Base-by-base conservation (phyloP, 2,329 filamentous ascomycete species). In the Raffaelea ambrosiae region DNA sequence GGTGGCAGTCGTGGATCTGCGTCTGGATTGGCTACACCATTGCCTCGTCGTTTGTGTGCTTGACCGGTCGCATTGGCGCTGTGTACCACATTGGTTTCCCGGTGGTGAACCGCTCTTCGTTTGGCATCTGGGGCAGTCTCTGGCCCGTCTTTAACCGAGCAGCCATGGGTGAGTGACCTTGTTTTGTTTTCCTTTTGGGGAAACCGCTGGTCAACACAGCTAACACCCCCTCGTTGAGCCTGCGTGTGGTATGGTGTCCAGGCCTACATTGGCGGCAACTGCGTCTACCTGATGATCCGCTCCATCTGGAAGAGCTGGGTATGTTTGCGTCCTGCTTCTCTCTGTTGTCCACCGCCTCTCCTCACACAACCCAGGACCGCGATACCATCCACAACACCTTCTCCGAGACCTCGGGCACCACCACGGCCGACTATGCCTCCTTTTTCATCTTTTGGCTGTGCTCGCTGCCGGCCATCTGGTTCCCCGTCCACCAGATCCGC, bases 1-100 rank as follows among this genome's bases (percentile, higher is more conserved):
- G 88, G 88, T 95, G 88, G 88, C 88, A 95, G 67, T 84, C 86
- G 3, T 88, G 85, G 83, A 68, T 88, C n/a, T 89, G 86, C 59
- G 86, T 95, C 40, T 91, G 88, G 83, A 68, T 90, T 23, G 89
- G 90, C 47, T 95, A 95, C 61, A 72, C 80, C 36, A 82, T 95
- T 54, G 80, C 88, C 0, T 87, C 74, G 29, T 69, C 68, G 60
- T 94, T 95, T 65, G 76, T 94, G 54, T 84, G 81, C 58, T 53
- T 83, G 54, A 94, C 86, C 5, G 88, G 87, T 54, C 81, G 88
- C 43, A 90, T 95, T 44, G 90, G 89, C 50, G 86, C 89, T 9
- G 79, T 77, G 19, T 95, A 95, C 63, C 88, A 95, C 62, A 87
- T 95, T 54, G 85, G 86, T 1, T 95, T 95, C 62, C 88, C 90